Percentiles rank a stretch among this genome's conserved stretches.
These are phyloP conservation scores for Violaceomyces palustris DNA, from an alignment of 1,284 basidiomycete species.

Conservation along the genomic window DNA sequence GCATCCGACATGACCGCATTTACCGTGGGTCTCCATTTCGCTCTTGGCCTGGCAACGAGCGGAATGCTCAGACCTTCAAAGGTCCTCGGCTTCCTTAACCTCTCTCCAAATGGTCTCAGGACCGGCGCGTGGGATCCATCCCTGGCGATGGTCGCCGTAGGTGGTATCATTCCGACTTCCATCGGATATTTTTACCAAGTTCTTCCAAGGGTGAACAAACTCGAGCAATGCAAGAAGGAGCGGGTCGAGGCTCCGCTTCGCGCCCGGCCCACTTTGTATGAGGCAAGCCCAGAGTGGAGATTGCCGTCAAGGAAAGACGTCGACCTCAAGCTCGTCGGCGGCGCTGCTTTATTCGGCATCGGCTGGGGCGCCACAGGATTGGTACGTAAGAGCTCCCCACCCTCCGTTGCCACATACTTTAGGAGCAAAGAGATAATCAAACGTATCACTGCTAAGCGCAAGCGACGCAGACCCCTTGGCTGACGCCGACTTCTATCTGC, in stretches of 20 bases:
- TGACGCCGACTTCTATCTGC: no score
- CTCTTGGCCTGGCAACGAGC: conserved; percentile 46
- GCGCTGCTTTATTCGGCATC: conserved; percentile 43
- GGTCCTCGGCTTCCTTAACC: conserved; percentile 36
- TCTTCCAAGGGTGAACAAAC: conserved; percentile 9
- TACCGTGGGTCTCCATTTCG: conserved; percentile 41
- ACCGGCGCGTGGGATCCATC: conserved; percentile 54
- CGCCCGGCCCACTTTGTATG: conserved; percentile 2
- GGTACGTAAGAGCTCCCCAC: conserved; percentile 14
- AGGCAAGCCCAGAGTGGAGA: conserved; percentile 28
- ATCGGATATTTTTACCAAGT: conserved; percentile 46
- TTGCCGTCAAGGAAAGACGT: conserved; percentile 32
- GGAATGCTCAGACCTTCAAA: conserved; percentile 47
- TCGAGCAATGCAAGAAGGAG: conserved; percentile 2
- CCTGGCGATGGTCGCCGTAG: conserved; percentile 55
- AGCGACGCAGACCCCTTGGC: no score
- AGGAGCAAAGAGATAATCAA: background rate
- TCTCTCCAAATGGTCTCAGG: conserved; percentile 8
- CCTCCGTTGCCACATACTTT: background rate
- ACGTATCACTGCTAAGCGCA: background rate
- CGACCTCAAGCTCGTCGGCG: conserved; percentile 32
- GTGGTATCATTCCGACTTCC: conserved; percentile 55
- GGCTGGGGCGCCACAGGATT: conserved; percentile 47
- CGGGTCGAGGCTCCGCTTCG: conserved; percentile 4
- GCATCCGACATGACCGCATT: conserved; percentile 34